These are phyloP conservation scores for Epichloe uncinata DNA, from an alignment of 2,329 filamentous ascomycete genomes.

Conservation along the genomic window DNA sequence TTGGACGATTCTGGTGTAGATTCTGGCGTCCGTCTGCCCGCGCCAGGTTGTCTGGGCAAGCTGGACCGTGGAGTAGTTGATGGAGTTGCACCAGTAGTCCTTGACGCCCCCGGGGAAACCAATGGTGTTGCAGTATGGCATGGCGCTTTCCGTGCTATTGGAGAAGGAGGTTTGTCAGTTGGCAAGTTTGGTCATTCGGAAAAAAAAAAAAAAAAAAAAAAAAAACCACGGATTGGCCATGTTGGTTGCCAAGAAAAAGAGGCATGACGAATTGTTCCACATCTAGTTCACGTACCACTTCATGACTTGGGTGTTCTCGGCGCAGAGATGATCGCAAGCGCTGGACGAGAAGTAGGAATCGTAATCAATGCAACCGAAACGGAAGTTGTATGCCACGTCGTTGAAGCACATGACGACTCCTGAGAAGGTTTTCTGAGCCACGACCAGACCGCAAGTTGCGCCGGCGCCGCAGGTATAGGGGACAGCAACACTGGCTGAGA, in stretches of 20 bases:
- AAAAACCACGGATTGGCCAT: neutral
- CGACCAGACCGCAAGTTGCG: slow-evolving; percentile 28
- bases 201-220: no score
- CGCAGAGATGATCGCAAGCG: slow-evolving; percentile 27
- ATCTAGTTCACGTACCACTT: slow-evolving; percentile 27
- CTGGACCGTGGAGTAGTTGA: slow-evolving; percentile 20
- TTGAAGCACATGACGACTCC: slow-evolving; percentile 32
- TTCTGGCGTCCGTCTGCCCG: slow-evolving; percentile 18
- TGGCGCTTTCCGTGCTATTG: slow-evolving; percentile 21
- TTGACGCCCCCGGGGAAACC: slow-evolving; percentile 26
- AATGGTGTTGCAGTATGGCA: slow-evolving; percentile 32
- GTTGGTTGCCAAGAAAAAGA: no score
- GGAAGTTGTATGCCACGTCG: slow-evolving; percentile 19
- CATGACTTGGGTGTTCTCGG: slow-evolving; percentile 25
- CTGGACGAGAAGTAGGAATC: slow-evolving; percentile 20
- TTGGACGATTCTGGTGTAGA: neutral
- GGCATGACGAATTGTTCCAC: neutral
- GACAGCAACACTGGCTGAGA: slow-evolving; percentile 26
- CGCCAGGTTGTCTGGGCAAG: slow-evolving; percentile 27
- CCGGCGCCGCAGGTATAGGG: slow-evolving; percentile 25
- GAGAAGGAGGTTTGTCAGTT: neutral
- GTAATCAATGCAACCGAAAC: slow-evolving; percentile 26
- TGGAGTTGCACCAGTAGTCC: slow-evolving; percentile 31
- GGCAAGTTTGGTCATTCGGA: no score
- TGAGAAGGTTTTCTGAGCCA: slow-evolving; percentile 12